A percentile compares a stretch with the other conserved stretches of the same genome.
phyloP scores from a whole-genome alignment of 352 stramenopile genomes.

The Phytopythium ostracodes region DNA sequence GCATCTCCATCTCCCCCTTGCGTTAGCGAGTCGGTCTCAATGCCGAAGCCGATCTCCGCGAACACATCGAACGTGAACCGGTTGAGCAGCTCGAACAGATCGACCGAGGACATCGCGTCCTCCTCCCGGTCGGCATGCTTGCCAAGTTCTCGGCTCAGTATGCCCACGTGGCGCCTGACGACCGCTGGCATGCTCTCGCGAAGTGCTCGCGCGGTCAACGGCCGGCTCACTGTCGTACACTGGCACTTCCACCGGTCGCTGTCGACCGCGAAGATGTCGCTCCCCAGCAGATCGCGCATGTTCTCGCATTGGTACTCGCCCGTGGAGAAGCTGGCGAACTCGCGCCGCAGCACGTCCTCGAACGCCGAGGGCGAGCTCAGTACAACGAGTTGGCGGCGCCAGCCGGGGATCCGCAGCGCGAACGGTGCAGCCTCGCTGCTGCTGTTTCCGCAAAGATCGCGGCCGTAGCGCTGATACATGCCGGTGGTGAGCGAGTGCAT shows the following conservation, averaged over 20 bases:
- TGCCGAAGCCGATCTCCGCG: conserved; percentile 12
- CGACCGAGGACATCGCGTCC: conserved; percentile 19
- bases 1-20: no score
- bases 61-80: conserved; percentile 36
- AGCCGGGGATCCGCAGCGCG: neutral
- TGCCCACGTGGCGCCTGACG: conserved; percentile 18
- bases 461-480: neutral
- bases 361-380: conserved; percentile 2
- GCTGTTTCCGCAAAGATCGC: neutral
- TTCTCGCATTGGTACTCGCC: conserved; percentile 25
- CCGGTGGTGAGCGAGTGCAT: neutral
- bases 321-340: conserved; percentile 35
- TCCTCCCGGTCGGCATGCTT: conserved; percentile 3
- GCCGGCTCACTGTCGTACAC: conserved; percentile 42
- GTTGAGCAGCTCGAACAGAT: conserved; percentile 15
- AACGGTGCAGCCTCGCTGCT: neutral
- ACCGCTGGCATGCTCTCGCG: conserved; percentile 33
- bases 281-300: conserved; percentile 27
- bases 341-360: conserved; percentile 35
- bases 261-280: conserved; percentile 39
- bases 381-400: neutral
- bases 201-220: conserved; percentile 38
- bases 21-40: no score
- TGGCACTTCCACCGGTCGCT: conserved; percentile 35
- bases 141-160: conserved; percentile 18